These are phyloP conservation scores for Pneumocystis sp. DNA, from an alignment of 1,139 yeast species.

Conservation along the genomic window DNA sequence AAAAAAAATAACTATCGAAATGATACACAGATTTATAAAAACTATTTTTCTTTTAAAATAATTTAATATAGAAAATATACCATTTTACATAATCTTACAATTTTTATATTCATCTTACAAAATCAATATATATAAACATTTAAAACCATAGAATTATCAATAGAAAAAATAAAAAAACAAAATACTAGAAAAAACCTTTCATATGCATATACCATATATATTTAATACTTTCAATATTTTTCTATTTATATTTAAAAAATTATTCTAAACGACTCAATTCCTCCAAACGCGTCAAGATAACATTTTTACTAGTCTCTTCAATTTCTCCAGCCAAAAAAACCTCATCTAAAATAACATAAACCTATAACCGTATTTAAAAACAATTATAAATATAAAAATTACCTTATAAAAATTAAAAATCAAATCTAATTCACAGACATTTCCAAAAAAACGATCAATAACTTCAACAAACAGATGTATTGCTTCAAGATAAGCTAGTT, in stretches of 20 bases:
- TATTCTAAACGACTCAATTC: conserved; percentile 25
- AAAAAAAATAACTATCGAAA: background rate
- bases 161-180: too few species aligned
- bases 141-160: background rate
- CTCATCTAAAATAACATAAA: conserved; percentile 58
- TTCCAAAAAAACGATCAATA: conserved; percentile 67
- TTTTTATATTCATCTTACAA: background rate
- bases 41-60: background rate
- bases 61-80: background rate
- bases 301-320: conserved; percentile 52
- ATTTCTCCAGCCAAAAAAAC: conserved; percentile 66
- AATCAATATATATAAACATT: background rate
- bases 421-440: conserved; percentile 89
- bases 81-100: background rate
- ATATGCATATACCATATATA: background rate
- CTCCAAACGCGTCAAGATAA: conserved; percentile 38
- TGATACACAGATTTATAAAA: background rate
- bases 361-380: conserved; percentile 15
- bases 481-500: conserved; percentile 65
- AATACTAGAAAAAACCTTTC: background rate
- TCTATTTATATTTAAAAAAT: background rate
- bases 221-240: background rate
- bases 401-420: conserved; percentile 62
- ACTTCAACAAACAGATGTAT: conserved; percentile 82
- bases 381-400: background rate